Evolutionary conservation across 2,329 filamentous ascomycete genomes (phyloP).

Genomic region (Periconia sp.): DNA sequence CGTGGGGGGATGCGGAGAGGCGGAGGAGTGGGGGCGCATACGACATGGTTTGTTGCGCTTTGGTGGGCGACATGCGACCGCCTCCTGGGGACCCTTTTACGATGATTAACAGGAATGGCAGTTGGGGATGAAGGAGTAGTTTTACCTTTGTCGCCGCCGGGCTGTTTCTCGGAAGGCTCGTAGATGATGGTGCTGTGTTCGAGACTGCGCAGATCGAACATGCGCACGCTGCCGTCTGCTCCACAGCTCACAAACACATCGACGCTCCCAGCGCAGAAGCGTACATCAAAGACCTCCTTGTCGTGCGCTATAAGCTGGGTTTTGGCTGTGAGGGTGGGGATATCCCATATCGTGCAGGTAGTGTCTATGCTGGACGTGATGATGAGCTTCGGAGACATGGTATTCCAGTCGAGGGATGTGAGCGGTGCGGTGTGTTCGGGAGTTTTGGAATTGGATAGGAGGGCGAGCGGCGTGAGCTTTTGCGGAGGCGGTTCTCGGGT

Average conservation of each 20-base stretch:
- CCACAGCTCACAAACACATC: constrained; percentile 98
- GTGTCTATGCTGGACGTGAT: constrained; percentile 99
- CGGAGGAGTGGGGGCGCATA: constrained; percentile 69
- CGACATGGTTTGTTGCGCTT: constrained; percentile 73
- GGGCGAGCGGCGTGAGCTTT: constrained; percentile 88
- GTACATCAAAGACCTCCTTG: constrained; percentile 97
- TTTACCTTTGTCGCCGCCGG: constrained; percentile 46
- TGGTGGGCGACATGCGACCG: constrained; percentile 67
- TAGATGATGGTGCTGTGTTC: constrained; percentile 99
- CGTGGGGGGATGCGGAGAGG: constrained; percentile 88
- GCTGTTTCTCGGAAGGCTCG: constrained; percentile 85
- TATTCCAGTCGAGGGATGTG: constrained; percentile 98
- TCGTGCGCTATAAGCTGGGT: constrained; percentile 98
- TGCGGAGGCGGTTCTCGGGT: constrained; percentile 63
- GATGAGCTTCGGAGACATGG: constrained; percentile 91
- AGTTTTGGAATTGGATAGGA: constrained; percentile 96
- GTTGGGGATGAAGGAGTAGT: constrained; percentile 3
- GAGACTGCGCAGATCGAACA: constrained; percentile 95
- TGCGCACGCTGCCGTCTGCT: constrained; percentile 94
- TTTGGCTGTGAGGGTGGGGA: constrained; percentile 94
- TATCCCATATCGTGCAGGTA: constrained; percentile 99
- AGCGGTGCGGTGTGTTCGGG: constrained; percentile 96
- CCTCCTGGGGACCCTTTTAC: constrained; percentile 47
- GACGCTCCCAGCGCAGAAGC: constrained; percentile 97
- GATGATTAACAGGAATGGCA: constrained; percentile 2